phyloP scores from a whole-genome alignment of 2,329 filamentous ascomycete species.

The Fonsecaea pedrosoi region DNA sequence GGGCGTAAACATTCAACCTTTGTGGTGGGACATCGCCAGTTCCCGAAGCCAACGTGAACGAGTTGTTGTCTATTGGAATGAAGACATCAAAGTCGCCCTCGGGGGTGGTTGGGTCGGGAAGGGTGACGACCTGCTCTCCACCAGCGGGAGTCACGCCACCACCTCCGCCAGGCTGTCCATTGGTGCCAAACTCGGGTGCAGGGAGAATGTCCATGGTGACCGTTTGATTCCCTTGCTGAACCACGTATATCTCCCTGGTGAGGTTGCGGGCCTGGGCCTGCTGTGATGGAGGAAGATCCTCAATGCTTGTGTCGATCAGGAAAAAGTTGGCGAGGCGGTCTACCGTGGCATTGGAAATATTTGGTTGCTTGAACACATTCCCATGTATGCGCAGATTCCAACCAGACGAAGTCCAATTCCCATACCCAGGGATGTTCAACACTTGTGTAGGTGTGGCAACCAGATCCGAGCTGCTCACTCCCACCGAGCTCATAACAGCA shows the following conservation, averaged over 20 bases:
- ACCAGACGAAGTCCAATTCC: conserved; percentile 78
- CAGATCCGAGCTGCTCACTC: conserved; percentile 64
- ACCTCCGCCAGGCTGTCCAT: conserved; percentile 56
- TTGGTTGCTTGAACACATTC: conserved; percentile 80
- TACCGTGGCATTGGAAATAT: conserved; percentile 68
- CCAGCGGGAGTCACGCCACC: conserved; percentile 61
- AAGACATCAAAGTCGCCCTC: conserved; percentile 78
- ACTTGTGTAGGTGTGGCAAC: conserved; percentile 71
- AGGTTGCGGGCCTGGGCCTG: conserved; percentile 74
- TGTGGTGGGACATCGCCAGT: conserved; percentile 71
- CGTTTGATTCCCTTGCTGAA: conserved; percentile 71
- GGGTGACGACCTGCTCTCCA: conserved; percentile 66
- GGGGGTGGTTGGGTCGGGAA: conserved; percentile 70
- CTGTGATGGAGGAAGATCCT: conserved; percentile 64
- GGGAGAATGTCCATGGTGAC: conserved; percentile 70
- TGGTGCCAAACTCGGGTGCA: conserved; percentile 62
- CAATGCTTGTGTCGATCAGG: conserved; percentile 68
- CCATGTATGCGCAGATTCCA: conserved; percentile 80
- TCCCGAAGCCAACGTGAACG: conserved; percentile 64
- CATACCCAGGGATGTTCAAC: conserved; percentile 72
- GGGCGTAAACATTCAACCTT: conserved; percentile 70
- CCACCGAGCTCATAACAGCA: conserved; percentile 66
- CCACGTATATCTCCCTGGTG: conserved; percentile 74
- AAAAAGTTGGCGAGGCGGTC: conserved; percentile 74
- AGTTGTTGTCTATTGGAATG: conserved; percentile 65